A percentile compares a stretch with the other conserved stretches of the same genome.
Conservation (phyloP, 306 rosid genomes). For the Malus sylvestris region DNA sequence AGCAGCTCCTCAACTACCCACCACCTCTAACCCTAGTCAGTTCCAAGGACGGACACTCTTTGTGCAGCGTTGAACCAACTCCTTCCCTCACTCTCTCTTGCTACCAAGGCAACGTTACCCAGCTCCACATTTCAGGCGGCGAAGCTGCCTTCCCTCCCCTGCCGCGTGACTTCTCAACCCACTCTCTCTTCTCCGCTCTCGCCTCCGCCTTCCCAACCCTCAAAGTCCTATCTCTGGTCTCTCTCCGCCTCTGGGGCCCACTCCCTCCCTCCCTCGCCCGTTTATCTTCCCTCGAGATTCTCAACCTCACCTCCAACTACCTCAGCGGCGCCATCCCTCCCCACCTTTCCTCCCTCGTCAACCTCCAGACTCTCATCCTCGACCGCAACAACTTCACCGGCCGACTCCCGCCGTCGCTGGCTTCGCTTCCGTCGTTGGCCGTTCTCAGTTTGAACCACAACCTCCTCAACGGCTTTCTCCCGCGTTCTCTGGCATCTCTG, state of each 20-base stretch:
- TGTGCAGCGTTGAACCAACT: slow-evolving; percentile 70
- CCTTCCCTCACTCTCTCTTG: slow-evolving; percentile 54
- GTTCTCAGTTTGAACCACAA: slow-evolving; percentile 66
- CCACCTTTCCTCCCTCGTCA: slow-evolving; percentile 45
- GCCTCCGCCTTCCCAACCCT: slow-evolving; percentile 32
- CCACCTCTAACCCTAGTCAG: slow-evolving; percentile 31
- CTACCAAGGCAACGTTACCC: slow-evolving; percentile 66
- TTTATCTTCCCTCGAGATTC: slow-evolving; percentile 65
- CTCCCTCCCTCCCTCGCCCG: slow-evolving; percentile 43
- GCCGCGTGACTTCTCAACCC: slow-evolving; percentile 39
- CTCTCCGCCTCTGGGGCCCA: slow-evolving; percentile 69
- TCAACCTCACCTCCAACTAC: slow-evolving; percentile 63
- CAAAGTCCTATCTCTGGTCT: slow-evolving; percentile 73
- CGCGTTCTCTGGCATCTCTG: slow-evolving; percentile 44
- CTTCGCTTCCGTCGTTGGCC: slow-evolving; percentile 56
- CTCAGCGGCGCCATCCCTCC: slow-evolving; percentile 55
- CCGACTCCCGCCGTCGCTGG: slow-evolving; percentile 46
- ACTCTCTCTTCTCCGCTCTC: slow-evolving; percentile 48
- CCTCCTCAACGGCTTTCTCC: slow-evolving; percentile 47
- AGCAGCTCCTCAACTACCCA: slow-evolving; percentile 60
- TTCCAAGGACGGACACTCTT: slow-evolving; percentile 8
- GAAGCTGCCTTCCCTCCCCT: slow-evolving; percentile 26
- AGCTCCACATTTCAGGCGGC: slow-evolving; percentile 61
- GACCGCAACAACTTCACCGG: slow-evolving; percentile 65
- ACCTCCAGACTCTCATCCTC: slow-evolving; percentile 65